Conservation (phyloP, 108 stramenopile species). For the Schizochytrium sp. region DNA sequence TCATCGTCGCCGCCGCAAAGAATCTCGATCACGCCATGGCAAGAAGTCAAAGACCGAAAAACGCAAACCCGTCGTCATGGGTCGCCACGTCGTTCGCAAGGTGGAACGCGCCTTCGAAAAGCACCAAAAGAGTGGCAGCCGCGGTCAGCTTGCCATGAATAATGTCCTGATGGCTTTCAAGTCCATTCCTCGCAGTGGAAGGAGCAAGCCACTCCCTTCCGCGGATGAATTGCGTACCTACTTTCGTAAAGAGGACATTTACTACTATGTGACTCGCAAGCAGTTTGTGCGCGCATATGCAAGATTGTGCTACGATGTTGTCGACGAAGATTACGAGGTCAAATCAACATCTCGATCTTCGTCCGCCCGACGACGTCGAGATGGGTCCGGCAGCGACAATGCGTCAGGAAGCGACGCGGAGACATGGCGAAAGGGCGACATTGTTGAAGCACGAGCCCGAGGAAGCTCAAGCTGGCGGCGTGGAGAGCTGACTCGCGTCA, state of each 20-base stretch:
- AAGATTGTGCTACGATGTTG: not conserved
- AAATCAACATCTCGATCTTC: not conserved
- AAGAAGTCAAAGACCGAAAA: not conserved
- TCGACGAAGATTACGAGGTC: not conserved
- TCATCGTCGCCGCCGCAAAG: no score
- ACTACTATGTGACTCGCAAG: not conserved
- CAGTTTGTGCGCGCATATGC: not conserved
- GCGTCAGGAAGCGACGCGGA: not conserved
- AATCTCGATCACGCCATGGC: not conserved
- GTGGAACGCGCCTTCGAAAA: not conserved
- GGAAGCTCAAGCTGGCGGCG: constrained; percentile 1
- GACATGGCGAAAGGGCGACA: not conserved
- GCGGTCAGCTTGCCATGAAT: not conserved
- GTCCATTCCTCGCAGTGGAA: not conserved
- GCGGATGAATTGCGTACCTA: not conserved
- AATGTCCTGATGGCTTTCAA: not conserved
- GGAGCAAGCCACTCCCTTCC: not conserved
- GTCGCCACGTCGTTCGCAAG: not conserved
- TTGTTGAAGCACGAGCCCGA: constrained; percentile 8
- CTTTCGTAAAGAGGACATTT: not conserved
- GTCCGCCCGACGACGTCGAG: no score
- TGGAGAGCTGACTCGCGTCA: not conserved
- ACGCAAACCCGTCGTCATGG: not conserved
- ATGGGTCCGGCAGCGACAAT: no score
- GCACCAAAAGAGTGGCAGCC: not conserved